Evolutionary conservation across 306 rosid species (phyloP), one percentile per base, ranked within the genome.

Genomic region (Mimosa bimucronata): DNA sequence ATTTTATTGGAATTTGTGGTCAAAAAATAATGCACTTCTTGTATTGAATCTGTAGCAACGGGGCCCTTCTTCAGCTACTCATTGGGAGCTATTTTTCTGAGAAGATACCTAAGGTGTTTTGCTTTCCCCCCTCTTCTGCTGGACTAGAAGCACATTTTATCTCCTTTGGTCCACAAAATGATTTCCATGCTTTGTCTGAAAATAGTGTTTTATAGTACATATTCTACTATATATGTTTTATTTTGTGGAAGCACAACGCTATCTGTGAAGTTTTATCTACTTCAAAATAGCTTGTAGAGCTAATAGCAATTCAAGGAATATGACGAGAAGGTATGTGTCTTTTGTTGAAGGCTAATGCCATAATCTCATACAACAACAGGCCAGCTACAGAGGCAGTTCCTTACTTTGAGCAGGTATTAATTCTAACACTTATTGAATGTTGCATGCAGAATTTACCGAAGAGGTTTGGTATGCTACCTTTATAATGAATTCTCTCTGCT

Each of bases 341-440:
- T 78, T 77, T 79, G 74, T 89, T 90, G 84, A 83, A 95, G 99
- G 99, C 98, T 73, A 95, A 93, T 93, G 98, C 83, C 53, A 80
- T 91, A 79, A 91, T 95, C 77, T 85, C 99, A 7, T 95, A 87
- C 93, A 95, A 91, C 91, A 95, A 93, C 86, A 90, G 87, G 87
- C 94, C 99, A 34, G 99, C 97, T 41, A 89, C 98, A 7, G 96
- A 93, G 86, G 99, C 99, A 19, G 98, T 95, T 75, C 99, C 99
- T 64, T 91, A 90, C 94, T 93, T 95, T 86, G 99, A 90, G 91
- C 99, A 89, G 98, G 98, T 95, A 80, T 81, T 62, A 38, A 34
- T 45, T 45, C 40, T 42, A 62, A 25, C 19, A 37, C 53, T 74
- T 71, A 77, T 15, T 78, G 61, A 45, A 50, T 72, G 31, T 73